Conservation (phyloP, 208 protist genomes). For the Acanthamoeba royreba region DNA sequence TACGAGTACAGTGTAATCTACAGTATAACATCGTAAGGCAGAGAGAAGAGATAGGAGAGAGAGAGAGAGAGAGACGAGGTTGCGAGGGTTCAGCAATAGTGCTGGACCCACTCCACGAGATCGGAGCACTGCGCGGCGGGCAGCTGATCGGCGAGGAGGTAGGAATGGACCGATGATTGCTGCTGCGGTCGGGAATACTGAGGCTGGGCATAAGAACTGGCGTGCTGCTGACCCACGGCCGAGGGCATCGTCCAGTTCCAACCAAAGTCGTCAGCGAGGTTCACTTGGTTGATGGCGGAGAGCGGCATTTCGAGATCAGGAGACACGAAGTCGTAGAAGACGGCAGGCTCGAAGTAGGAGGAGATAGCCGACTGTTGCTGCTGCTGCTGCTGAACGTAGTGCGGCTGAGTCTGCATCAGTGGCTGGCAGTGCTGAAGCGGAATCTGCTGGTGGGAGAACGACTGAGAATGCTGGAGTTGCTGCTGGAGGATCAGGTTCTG, state of each 20-base stretch:
- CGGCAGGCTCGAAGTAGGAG: background rate
- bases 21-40: slow-evolving; percentile 31
- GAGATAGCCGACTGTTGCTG: too few relatives aligned
- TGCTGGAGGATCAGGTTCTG: slow-evolving; percentile 15
- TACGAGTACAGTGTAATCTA: slow-evolving; percentile 41
- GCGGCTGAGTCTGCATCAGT: too few relatives aligned
- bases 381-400: too few relatives aligned
- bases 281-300: slow-evolving; percentile 18
- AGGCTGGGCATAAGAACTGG: too few relatives aligned
- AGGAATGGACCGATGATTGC: background rate
- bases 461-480: background rate
- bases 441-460: too few relatives aligned
- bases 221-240: too few relatives aligned
- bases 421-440: background rate
- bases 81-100: background rate
- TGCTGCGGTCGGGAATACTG: background rate
- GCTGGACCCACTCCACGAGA: background rate
- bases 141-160: background rate
- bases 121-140: background rate
- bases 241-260: background rate
- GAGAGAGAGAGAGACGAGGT: background rate
- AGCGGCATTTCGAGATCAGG: slow-evolving; percentile 24
- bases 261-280: background rate
- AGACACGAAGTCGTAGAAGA: slow-evolving; percentile 3
- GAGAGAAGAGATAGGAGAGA: background rate